These are phyloP conservation scores for Aleurites moluccanus DNA, from an alignment of 441 rosid species.

Conservation along the genomic window DNA sequence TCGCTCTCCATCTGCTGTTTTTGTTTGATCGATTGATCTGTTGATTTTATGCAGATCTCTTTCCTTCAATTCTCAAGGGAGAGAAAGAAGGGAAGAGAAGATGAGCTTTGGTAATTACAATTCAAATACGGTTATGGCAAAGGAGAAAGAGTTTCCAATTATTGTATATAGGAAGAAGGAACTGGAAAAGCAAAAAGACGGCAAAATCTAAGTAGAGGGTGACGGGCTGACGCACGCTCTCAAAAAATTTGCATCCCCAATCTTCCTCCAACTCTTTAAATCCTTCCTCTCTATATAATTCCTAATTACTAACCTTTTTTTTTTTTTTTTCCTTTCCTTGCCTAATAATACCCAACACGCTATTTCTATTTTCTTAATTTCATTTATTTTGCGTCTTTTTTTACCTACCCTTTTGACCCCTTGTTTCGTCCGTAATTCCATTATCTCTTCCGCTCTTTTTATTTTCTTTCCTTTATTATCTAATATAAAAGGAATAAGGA, in stretches of 20 bases:
- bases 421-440: too few species aligned
- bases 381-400: too few species aligned
- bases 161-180: too few species aligned
- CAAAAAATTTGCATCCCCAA: too few species aligned
- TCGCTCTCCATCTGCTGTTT: constrained; percentile 41
- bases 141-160: too few species aligned
- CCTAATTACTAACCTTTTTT: neutral
- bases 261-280: neutral
- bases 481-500: too few species aligned
- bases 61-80: constrained; percentile 5
- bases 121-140: too few species aligned
- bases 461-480: too few species aligned
- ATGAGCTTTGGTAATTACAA: neutral
- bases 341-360: neutral
- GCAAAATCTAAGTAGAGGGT: neutral
- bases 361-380: neutral
- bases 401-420: neutral
- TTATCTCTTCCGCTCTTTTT: too few species aligned
- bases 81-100: neutral
- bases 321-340: neutral
- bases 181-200: too few species aligned
- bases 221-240: too few species aligned
- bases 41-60: neutral
- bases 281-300: neutral
- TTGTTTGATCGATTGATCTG: too few species aligned